A percentile compares a stretch with the other conserved stretches of the same genome.
These are phyloP conservation scores for Senecio squalidus DNA, from an alignment of 140 eudicot species.

Conservation along the genomic window DNA sequence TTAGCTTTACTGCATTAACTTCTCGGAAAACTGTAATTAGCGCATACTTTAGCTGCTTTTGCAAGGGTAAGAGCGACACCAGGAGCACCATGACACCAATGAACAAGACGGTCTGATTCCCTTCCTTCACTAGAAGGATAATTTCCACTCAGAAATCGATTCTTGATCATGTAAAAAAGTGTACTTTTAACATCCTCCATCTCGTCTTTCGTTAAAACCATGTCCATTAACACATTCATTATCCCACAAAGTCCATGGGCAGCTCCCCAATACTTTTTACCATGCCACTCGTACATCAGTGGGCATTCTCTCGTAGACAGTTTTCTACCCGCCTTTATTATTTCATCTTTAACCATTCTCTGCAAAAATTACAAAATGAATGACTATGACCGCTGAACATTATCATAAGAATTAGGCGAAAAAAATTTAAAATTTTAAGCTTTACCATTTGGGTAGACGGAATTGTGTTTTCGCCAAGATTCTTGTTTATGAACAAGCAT, in stretches of 20 bases:
- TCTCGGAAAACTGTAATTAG: background rate
- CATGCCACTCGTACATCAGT: conserved; percentile 58
- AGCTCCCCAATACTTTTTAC: conserved; percentile 75
- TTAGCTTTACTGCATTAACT: background rate
- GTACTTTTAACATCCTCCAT: conserved; percentile 55
- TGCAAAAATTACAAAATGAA: conserved; percentile 2
- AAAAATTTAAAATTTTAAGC: background rate
- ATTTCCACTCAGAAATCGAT: conserved; percentile 63
- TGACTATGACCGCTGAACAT: too few species aligned
- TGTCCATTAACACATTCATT: conserved; percentile 53
- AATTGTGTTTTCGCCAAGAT: conserved; percentile 47
- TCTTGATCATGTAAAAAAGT: conserved; percentile 52
- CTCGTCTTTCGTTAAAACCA: conserved; percentile 43
- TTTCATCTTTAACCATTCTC: conserved; percentile 42
- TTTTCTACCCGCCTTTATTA: conserved; percentile 52
- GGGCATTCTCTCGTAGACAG: conserved; percentile 53
- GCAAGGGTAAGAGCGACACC: conserved; percentile 69
- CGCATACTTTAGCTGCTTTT: conserved; percentile 68
- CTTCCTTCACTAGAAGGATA: conserved; percentile 59
- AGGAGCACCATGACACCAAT: conserved; percentile 93
- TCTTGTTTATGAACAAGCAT: conserved; percentile 54
- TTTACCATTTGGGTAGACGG: conserved; percentile 41
- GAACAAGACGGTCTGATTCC: conserved; percentile 54
- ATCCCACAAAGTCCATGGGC: conserved; percentile 89
- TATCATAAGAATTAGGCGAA: background rate